Evolutionary conservation across 2,329 filamentous ascomycete species (phyloP).

Genomic region (Penicillium corylophilum): DNA sequence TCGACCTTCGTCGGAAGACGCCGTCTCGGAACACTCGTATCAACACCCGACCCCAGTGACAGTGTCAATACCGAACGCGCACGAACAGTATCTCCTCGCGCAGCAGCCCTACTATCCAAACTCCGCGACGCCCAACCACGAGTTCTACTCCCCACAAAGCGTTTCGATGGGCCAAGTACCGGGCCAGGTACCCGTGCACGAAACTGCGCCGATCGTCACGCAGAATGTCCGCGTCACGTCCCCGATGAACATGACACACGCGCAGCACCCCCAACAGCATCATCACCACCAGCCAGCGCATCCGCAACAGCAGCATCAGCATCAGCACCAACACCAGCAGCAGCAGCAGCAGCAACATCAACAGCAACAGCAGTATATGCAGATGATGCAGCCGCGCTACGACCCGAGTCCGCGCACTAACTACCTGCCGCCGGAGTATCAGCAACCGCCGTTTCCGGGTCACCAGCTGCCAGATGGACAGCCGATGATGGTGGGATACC

Average conservation of each 20-base stretch:
- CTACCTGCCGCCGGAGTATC: slow-evolving; percentile 34
- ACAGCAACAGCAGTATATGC: slow-evolving; percentile 23
- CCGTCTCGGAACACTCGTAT: slow-evolving; percentile 38
- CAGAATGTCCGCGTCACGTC: slow-evolving; percentile 32
- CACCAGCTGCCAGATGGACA: slow-evolving; percentile 32
- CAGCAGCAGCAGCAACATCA: slow-evolving; percentile 25
- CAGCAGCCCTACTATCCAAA: slow-evolving; percentile 39
- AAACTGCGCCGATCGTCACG: slow-evolving; percentile 26
- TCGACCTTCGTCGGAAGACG: slow-evolving; percentile 38
- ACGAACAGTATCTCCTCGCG: slow-evolving; percentile 36
- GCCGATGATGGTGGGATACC: slow-evolving; percentile 35
- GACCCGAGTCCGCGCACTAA: slow-evolving; percentile 29
- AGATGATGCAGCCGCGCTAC: slow-evolving; percentile 36
- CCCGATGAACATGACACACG: slow-evolving; percentile 29
- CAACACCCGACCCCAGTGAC: slow-evolving; percentile 28
- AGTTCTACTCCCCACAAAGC: slow-evolving; percentile 38
- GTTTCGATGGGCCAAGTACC: slow-evolving; percentile 33
- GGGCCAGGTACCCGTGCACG: slow-evolving; percentile 26
- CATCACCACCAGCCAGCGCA: slow-evolving; percentile 28
- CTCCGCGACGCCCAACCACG: slow-evolving; percentile 34
- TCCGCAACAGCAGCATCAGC: slow-evolving; percentile 25
- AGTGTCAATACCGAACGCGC: slow-evolving; percentile 31
- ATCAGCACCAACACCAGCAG: no score
- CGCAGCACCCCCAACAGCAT: slow-evolving; percentile 32
- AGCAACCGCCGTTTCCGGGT: slow-evolving; percentile 27